These are phyloP conservation scores for Gymnopus androsaceus DNA, from an alignment of 1,284 basidiomycete genomes.

Conservation along the genomic window DNA sequence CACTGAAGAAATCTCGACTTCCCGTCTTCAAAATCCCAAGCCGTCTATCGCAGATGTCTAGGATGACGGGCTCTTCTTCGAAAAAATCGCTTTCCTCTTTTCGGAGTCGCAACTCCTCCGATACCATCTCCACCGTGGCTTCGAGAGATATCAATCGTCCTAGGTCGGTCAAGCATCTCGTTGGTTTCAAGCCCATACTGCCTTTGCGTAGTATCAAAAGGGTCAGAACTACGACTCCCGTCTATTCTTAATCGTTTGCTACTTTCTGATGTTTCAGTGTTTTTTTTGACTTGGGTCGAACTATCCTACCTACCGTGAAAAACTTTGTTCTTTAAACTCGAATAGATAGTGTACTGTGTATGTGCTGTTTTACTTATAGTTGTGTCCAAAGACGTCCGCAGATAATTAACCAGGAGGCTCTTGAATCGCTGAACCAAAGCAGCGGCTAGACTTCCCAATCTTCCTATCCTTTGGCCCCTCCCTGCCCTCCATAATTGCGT, in stretches of 20 bases:
- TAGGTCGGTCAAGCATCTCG: background rate
- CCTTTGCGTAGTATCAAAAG: constrained; percentile 11
- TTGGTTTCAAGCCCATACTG: constrained; percentile 8
- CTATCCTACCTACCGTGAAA: too few relatives aligned
- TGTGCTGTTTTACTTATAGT: too few relatives aligned
- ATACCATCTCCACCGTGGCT: background rate
- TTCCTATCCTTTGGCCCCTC: too few relatives aligned
- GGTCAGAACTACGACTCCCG: background rate
- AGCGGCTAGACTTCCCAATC: too few relatives aligned
- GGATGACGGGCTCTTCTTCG: constrained; percentile 2
- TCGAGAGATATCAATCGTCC: constrained; percentile 1
- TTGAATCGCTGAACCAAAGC: too few relatives aligned
- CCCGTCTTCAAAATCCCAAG: constrained; percentile 4
- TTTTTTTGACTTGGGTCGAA: too few relatives aligned
- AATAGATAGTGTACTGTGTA: too few relatives aligned
- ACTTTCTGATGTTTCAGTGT: too few relatives aligned
- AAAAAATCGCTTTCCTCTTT: constrained; percentile 5
- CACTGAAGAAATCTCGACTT: constrained; percentile 4
- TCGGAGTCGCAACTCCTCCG: constrained; percentile 4
- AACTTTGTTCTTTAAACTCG: too few relatives aligned
- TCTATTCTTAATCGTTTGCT: background rate
- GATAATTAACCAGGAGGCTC: too few relatives aligned
- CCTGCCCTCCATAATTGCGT: too few relatives aligned
- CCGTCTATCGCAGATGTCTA: constrained; percentile 5
- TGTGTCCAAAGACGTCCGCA: too few relatives aligned